These are phyloP conservation scores for Penicillium sp. DNA, from an alignment of 2,329 filamentous ascomycete genomes.

Conservation along the genomic window DNA sequence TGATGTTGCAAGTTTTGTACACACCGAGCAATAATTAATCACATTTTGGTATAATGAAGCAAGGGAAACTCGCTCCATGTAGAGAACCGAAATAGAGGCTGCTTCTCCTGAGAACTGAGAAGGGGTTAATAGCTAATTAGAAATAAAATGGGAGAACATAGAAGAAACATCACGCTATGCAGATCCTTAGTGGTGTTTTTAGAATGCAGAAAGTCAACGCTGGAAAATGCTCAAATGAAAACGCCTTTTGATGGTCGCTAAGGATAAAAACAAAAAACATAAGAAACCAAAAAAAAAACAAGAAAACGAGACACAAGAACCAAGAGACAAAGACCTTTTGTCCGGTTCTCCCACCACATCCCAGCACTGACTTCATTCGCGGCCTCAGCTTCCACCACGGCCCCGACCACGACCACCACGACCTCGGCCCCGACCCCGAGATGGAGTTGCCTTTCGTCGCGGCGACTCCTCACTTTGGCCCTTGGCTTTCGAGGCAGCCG, in stretches of 20 bases:
- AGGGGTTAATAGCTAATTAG: not conserved
- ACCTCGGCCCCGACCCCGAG: slow-evolving; percentile 3
- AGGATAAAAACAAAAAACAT: not conserved
- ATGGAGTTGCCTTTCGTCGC: not conserved
- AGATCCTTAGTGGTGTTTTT: not conserved
- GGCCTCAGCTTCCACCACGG: not conserved
- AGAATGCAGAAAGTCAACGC: not conserved
- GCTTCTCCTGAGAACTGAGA: not conserved
- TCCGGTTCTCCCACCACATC: not conserved
- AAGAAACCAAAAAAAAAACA: not conserved
- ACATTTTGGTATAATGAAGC: not conserved
- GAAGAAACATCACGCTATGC: not conserved
- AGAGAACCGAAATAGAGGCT: not conserved
- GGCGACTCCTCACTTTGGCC: not conserved
- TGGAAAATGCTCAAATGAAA: not conserved
- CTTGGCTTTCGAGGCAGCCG: not conserved
- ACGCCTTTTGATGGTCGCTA: not conserved
- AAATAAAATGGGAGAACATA: not conserved
- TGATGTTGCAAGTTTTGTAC: not conserved
- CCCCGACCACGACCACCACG: not conserved
- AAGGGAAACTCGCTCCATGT: not conserved
- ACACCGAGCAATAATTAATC: not conserved
- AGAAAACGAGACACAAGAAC: no score
- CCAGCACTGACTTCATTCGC: not conserved
- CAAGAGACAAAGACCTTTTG: not conserved